phyloP scores from a whole-genome alignment of 495 filamentous ascomycete genomes.

The Cryomyces antarcticus region DNA sequence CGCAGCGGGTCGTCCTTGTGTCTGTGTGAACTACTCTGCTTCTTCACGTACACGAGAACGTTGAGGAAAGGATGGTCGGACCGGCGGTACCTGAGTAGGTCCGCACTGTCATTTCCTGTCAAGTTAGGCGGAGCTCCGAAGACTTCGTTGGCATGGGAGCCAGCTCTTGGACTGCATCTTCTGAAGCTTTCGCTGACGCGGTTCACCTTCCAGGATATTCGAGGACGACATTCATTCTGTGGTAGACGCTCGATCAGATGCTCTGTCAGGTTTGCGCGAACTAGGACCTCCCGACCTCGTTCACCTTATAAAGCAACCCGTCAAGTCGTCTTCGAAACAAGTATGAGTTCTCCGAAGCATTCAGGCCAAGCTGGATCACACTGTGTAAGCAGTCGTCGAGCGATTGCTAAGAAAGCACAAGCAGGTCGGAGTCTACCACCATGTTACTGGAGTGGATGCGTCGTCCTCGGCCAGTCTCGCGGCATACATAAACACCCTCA shows the following conservation, averaged over 20 bases:
- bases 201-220: slow-evolving; percentile 41
- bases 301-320: slow-evolving; percentile 75
- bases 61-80: slow-evolving; percentile 2
- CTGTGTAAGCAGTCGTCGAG: too few relatives aligned
- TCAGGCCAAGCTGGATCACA: too few relatives aligned
- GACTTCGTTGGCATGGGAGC: too few relatives aligned
- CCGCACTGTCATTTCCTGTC: background rate
- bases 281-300: slow-evolving; percentile 90
- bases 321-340: slow-evolving; percentile 40
- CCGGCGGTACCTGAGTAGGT: slow-evolving; percentile 18
- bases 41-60: too few relatives aligned
- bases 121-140: too few relatives aligned
- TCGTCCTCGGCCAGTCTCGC: slow-evolving; percentile 93
- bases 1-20: too few relatives aligned
- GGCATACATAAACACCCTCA: slow-evolving; percentile 94
- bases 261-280: slow-evolving; percentile 65
- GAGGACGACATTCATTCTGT: slow-evolving; percentile 79
- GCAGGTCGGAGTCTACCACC: slow-evolving; percentile 84
- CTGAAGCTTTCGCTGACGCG: too few relatives aligned
- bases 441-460: slow-evolving; percentile 93
- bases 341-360: slow-evolving; percentile 19
- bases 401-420: too few relatives aligned
- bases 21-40: too few relatives aligned
- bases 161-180: too few relatives aligned
- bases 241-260: slow-evolving; percentile 75